phyloP scores from a whole-genome alignment of 306 rosid species.

The Dalbergia oliveri region DNA sequence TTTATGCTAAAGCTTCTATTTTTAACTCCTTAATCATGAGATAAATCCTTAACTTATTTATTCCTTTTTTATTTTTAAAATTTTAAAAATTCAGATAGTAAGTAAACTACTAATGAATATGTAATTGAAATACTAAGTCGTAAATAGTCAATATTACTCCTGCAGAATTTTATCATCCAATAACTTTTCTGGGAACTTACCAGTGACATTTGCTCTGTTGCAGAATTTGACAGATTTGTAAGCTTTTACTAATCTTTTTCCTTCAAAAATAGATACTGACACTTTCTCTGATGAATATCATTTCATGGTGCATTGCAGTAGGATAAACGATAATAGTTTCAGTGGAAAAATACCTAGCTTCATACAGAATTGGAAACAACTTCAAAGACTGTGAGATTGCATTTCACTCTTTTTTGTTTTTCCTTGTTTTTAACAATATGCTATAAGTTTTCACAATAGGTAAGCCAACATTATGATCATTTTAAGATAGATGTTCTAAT shows the following conservation, averaged over 20 bases:
- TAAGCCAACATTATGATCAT: constrained; percentile 12
- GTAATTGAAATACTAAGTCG: no score
- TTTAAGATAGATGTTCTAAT: constrained; percentile 38
- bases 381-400: constrained; percentile 73
- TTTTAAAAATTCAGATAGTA: no score
- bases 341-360: constrained; percentile 74
- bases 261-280: background rate
- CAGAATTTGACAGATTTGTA: constrained; percentile 73
- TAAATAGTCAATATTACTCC: constrained; percentile 22
- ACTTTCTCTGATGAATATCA: constrained; percentile 25
- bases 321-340: constrained; percentile 82
- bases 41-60: no score
- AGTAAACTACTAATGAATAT: no score
- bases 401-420: constrained; percentile 23
- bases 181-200: constrained; percentile 72
- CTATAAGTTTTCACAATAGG: constrained; percentile 6
- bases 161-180: constrained; percentile 83
- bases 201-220: constrained; percentile 61
- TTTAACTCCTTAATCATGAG: no score
- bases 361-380: constrained; percentile 75
- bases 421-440: constrained; percentile 17
- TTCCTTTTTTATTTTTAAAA: no score
- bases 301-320: constrained; percentile 63
- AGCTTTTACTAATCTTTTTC: constrained; percentile 41
- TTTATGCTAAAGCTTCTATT: no score